These are phyloP conservation scores for Gomphus sp. DNA, from an alignment of 1,284 basidiomycete species.

Conservation along the genomic window DNA sequence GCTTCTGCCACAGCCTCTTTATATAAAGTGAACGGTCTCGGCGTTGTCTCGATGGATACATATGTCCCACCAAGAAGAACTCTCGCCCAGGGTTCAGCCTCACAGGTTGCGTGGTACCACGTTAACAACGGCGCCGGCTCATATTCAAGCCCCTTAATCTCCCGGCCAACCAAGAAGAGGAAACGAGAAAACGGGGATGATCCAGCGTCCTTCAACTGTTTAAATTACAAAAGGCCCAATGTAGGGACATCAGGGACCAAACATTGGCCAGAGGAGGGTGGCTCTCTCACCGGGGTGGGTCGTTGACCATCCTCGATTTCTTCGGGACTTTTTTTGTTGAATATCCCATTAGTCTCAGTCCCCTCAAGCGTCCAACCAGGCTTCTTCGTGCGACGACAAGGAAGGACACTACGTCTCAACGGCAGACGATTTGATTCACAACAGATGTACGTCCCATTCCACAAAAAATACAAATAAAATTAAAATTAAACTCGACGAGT, in stretches of 20 bases:
- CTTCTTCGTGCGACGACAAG: constrained; percentile 74
- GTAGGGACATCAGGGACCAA: constrained; percentile 32
- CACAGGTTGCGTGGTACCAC: constrained; percentile 58
- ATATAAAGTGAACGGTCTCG: constrained; percentile 1
- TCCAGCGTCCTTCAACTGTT: constrained; percentile 20
- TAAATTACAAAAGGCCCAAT: constrained; percentile 30
- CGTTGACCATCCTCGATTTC: constrained; percentile 18
- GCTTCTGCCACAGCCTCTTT: constrained; percentile 62
- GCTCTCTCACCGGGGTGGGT: constrained; percentile 20
- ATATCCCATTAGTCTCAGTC: constrained; percentile 36
- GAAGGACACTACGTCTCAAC: constrained; percentile 93
- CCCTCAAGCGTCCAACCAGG: constrained; percentile 15
- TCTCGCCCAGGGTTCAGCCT: constrained; percentile 72
- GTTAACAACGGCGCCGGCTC: constrained; percentile 21
- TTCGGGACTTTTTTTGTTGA: constrained; percentile 13
- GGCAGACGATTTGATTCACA: constrained; percentile 79
- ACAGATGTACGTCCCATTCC: constrained; percentile 53
- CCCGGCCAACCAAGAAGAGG: constrained; percentile 67
- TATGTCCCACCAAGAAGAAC: constrained; percentile 57
- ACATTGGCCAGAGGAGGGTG: constrained; percentile 55
- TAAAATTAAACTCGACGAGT: neutral
- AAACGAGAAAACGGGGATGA: constrained; percentile 65
- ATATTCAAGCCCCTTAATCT: constrained; percentile 39
- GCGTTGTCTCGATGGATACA: constrained; percentile 2
- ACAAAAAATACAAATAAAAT: no score